Base-by-base conservation (phyloP, 768 basidiomycete genomes). In the Xanthoconium stramineum region DNA sequence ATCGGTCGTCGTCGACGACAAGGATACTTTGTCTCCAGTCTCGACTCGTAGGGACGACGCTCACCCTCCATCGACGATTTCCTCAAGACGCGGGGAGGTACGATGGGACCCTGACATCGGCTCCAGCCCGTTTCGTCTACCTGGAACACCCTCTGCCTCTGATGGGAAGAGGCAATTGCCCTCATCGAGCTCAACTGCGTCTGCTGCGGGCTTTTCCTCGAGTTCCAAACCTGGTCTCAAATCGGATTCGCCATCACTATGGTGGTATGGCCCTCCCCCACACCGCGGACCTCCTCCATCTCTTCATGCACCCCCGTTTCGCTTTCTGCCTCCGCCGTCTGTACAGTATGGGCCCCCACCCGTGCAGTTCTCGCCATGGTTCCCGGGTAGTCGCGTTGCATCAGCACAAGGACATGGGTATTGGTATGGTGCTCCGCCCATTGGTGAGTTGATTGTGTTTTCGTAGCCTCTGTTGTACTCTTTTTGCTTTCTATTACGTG, bases 361-460 rank as follows among this genome's bases (percentile, higher is more conserved):
- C 11, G 11, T 50, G 15, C 65, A 60, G 1, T 56, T 58, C 29
- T 47, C 65, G 4, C 37, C 64, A 0, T 67, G 65, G 55, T 52
- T 64, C 36, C 61, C 64, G 20, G 48, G 47, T 28, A 42, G 55
- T 43, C 57, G 45, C 7, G 54, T 53, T 29, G 30, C 47, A 3
- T 49, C 60, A 11, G 49, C 40, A 43, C 66, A 58, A 47, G 57
- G 64, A 9, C 55, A 64, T 32, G 64, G 61, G 20, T 63, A 54
- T 55, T 67, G 67, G 67, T 67, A 59, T 49, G 53, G 61, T 36
- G 5, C 55, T 5, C 61, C 52, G n/a, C 44, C 57, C 6, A 43
- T 42, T 14, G 67, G 66, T 67, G 59, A 66, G 66, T 64, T 37
- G 45, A 17, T 17, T 2, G 10, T 50, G 28, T 56, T 33, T 63